These are phyloP conservation scores for Podila clonocystis DNA, from an alignment of 192 early-diverging fungal species.

Conservation along the genomic window DNA sequence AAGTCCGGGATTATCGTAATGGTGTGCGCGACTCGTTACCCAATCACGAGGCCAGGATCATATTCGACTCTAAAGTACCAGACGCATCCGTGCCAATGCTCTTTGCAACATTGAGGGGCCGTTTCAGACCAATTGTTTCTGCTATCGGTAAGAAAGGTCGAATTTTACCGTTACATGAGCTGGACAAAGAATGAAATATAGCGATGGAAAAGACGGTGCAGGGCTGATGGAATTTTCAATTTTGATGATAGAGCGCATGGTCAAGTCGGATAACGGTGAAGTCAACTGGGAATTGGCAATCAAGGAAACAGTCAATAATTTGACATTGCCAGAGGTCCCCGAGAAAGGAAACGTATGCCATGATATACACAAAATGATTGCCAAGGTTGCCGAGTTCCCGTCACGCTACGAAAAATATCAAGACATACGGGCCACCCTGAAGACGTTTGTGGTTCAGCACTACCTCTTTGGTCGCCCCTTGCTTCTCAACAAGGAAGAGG, in stretches of 20 bases:
- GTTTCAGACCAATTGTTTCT: conserved; percentile 26
- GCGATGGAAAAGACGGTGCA: too few relatives aligned
- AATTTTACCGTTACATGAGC: background rate
- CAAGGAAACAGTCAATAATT: conserved; percentile 2
- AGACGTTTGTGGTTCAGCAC: conserved; percentile 11
- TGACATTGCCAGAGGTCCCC: conserved; percentile 10
- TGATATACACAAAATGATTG: background rate
- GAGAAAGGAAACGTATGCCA: conserved; percentile 11
- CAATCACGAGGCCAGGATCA: conserved; percentile 6
- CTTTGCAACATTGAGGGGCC: conserved; percentile 20
- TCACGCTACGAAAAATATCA: conserved; percentile 12
- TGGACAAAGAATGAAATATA: background rate
- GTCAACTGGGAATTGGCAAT: conserved; percentile 14
- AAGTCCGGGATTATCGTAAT: conserved; percentile 24
- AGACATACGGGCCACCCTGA: conserved; percentile 8
- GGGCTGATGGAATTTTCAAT: background rate
- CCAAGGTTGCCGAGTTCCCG: background rate
- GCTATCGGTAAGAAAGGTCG: conserved; percentile 23
- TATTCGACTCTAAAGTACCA: conserved; percentile 20
- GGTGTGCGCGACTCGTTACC: conserved; percentile 29
- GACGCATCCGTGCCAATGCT: conserved; percentile 7
- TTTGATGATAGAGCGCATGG: conserved; percentile 28
- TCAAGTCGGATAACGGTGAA: background rate
- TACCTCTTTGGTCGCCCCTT: conserved; percentile 15
- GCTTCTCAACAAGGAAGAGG: conserved; percentile 3